Evolutionary conservation across 257 asterid species (phyloP), one percentile per base, ranked within the genome.

Genomic region (Henckelia pumila): DNA sequence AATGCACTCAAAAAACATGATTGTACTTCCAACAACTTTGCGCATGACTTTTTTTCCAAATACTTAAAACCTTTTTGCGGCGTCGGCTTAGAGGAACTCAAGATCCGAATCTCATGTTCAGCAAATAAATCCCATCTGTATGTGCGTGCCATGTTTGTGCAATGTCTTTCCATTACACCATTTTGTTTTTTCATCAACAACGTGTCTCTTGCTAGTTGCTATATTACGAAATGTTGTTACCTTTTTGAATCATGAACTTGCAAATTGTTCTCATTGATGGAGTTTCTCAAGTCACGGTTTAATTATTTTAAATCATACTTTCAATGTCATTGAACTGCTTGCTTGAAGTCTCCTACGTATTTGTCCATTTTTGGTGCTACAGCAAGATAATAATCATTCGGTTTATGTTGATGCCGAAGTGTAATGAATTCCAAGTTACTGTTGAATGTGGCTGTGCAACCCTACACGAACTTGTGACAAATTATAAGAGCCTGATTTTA

Each of bases 371-470:
- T 56, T 56, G 50, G 50, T 40, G 61, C 50, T 23, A 26, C 35
- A 52, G 50, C 52, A 16, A 28, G 56, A 61, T 49, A 50, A 21
- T 56, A 21, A 50, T 32, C 28, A 35, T 60, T 52, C 26, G 29
- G 25, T 56, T 62, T 67, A 19, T 61, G 58, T 76, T 53, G 33
- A 21, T 72, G 40, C 56, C 58, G 9, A 32, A 63, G 28, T 58
- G 59, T 20, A 30, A 58, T 17, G 44, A 52, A 49, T 24, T 52
- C 59, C 19, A 14, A n/a, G 21, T 50, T 23, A 59, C 23, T n/a
- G n/a, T n/a, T n/a, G n/a, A n/a, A n/a, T n/a, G n/a, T n/a, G n/a
- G n/a, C n/a, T 21, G 40, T 29, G 35, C 40, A 70, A 23, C 35
- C 53, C 61, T 61, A 59, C 62, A 32, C 28, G 25, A 64, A 47